Conservation (phyloP, 2,329 filamentous ascomycete genomes). For the Leptodontidium sp. region DNA sequence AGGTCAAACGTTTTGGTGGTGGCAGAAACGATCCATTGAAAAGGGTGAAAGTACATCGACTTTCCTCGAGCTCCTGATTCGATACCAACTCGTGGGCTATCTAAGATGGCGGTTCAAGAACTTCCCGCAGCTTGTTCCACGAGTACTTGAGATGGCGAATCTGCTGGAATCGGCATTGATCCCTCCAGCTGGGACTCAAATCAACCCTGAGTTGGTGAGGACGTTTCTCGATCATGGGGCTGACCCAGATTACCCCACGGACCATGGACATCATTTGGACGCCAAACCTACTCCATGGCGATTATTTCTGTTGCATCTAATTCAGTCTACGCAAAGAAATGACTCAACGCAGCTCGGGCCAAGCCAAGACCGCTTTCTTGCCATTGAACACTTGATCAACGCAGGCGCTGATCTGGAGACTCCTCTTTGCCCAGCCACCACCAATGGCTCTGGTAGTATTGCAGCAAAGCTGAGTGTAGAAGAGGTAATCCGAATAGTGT, state of each 20-base stretch:
- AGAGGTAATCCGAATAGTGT: neutral
- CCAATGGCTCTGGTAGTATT: neutral
- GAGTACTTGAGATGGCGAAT: neutral
- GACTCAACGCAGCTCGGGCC: neutral
- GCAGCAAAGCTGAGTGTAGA: neutral
- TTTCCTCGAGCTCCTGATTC: constrained; percentile 2
- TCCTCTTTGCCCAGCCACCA: neutral
- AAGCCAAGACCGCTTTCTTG: neutral
- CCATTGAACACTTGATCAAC: neutral
- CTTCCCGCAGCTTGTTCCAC: neutral
- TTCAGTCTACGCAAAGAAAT: neutral
- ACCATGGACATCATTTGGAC: neutral
- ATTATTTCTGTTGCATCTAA: neutral
- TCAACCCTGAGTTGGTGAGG: neutral
- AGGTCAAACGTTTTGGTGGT: constrained; percentile 2
- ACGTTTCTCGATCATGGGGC: constrained; percentile 4
- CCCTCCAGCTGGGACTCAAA: neutral
- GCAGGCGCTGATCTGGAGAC: neutral
- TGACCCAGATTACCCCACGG: neutral
- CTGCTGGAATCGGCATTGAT: neutral
- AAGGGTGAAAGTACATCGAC: constrained; percentile 3
- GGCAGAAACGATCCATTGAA: neutral
- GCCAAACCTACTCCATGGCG: neutral
- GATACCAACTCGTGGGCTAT: neutral
- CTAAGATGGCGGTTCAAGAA: neutral